Conservation (phyloP, 441 rosid species). For the Iberis amara region DNA sequence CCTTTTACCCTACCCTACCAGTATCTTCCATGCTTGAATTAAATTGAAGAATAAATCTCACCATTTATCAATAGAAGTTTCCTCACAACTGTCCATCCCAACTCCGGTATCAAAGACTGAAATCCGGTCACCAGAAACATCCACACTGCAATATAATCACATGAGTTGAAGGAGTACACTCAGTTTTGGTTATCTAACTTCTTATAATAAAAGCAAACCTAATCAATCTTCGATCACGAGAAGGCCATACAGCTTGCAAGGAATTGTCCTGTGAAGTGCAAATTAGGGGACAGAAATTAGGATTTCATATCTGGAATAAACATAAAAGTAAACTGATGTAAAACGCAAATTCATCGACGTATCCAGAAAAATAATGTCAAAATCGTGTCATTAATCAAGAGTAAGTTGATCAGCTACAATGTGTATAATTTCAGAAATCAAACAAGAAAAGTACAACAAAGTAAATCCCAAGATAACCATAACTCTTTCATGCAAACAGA, state of each 20-base stretch:
- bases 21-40: background rate
- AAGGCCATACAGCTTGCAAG: slow-evolving; percentile 73
- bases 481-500: no score
- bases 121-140: slow-evolving; percentile 39
- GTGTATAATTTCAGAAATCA: no score
- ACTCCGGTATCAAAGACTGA: slow-evolving; percentile 68
- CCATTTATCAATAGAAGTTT: slow-evolving; percentile 56
- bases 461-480: no score
- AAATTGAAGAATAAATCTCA: slow-evolving; percentile 21
- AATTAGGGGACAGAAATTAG: no score
- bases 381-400: no score
- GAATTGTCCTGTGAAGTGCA: slow-evolving; percentile 55
- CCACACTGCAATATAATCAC: slow-evolving; percentile 43
- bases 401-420: no score
- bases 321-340: background rate
- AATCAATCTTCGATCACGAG: slow-evolving; percentile 40
- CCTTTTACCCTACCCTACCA: background rate
- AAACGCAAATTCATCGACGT: background rate
- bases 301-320: background rate
- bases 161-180: background rate
- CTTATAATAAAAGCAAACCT: slow-evolving; percentile 34
- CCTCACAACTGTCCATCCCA: slow-evolving; percentile 54
- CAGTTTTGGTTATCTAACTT: background rate
- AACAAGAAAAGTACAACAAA: no score
- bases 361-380: no score